Evolutionary conservation across 768 basidiomycete genomes (phyloP), one percentile per base, ranked within the genome.

Genomic region (Daedaleopsis sinensis): DNA sequence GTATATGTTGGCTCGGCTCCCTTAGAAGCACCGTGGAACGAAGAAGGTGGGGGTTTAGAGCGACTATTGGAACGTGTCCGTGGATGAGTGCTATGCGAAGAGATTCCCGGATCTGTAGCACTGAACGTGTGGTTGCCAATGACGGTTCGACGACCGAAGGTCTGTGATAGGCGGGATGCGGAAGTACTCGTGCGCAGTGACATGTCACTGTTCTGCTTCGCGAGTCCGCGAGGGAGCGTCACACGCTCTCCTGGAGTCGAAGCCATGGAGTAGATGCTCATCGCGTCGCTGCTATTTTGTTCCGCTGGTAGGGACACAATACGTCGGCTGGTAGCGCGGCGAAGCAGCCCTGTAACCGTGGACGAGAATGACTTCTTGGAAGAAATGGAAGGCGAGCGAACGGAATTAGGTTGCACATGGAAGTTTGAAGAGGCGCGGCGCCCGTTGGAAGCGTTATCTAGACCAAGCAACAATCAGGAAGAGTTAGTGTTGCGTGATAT

Each of bases 161-260:
- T 61, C n/a, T 59, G 62, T 8, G 59, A 65, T 5, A 78, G 79
- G 9, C 72, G 74, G 27, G 78, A 76, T 24, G 70, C 71, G 39
- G 82, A 81, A 15, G 72, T 69, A 6, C 80, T 80, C 1, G 80
- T 81, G 49, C 67, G 78, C 50, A 87, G 67, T 52, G 81, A 82
- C 24, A 81, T 72, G 67, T 76, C 73, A 70, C 84, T 84, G 44
- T 80, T 73, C 69, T 84, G 83, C 67, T 79, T 82, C 23, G 80
- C 77, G 49, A 84, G 70, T 6, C 72, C 64, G 35, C 67, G 67
- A 9, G 64, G 69, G 1, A 59, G 67, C 19, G 68, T 60, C 36
- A 47, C 61, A 62, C 48, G 65, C 57, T 65, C 55, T n/a, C 65
- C 59, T 27, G 71, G 64, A 42, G 64, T 58, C 15, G 68, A 70